phyloP scores from a whole-genome alignment of 176 grass and related monocot species.

The Elaeis guineensis region DNA sequence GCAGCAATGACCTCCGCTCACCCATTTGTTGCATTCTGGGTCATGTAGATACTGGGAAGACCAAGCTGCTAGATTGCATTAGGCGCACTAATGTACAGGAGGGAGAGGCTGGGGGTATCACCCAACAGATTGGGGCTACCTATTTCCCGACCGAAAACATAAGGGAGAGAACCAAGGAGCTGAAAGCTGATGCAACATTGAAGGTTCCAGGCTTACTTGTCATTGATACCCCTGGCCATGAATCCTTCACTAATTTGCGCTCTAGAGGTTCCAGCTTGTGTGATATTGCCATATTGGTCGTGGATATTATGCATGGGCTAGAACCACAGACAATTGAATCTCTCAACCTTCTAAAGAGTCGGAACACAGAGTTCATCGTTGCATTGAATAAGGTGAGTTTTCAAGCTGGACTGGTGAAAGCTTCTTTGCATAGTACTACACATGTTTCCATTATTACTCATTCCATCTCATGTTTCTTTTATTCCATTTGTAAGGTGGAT shows the following conservation, averaged over 20 bases:
- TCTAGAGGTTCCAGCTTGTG: slow-evolving; percentile 98
- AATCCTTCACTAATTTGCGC: slow-evolving; percentile 87
- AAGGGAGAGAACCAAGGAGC: slow-evolving; percentile 87
- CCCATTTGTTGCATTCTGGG: slow-evolving; percentile 97
- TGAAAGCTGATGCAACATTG: slow-evolving; percentile 88
- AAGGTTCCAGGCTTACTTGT: slow-evolving; percentile 96
- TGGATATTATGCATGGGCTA: slow-evolving; percentile 96
- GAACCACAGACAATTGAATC: slow-evolving; percentile 94
- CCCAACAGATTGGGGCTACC: slow-evolving; percentile 91
- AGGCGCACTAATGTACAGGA: slow-evolving; percentile 85
- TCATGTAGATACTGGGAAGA: slow-evolving; percentile 93
- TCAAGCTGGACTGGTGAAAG: not conserved
- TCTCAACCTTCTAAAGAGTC: slow-evolving; percentile 72
- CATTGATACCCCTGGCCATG: slow-evolving; percentile 93
- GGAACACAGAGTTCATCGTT: slow-evolving; percentile 80
- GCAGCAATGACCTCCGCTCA: slow-evolving; percentile 56
- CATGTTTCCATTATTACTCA: too few species aligned
- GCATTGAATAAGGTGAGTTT: slow-evolving; percentile 90
- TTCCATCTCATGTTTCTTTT: slow-evolving; percentile 17
- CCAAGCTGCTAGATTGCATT: slow-evolving; percentile 87
- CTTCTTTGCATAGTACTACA: not conserved
- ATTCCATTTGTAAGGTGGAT: slow-evolving; percentile 59
- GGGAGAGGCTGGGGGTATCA: slow-evolving; percentile 95
- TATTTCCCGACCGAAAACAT: slow-evolving; percentile 98
- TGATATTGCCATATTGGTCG: slow-evolving; percentile 93